A percentile compares a stretch with the other conserved stretches of the same genome.
These are phyloP conservation scores for Pythium monospermum DNA, from an alignment of 352 stramenopile species.

Conservation along the genomic window DNA sequence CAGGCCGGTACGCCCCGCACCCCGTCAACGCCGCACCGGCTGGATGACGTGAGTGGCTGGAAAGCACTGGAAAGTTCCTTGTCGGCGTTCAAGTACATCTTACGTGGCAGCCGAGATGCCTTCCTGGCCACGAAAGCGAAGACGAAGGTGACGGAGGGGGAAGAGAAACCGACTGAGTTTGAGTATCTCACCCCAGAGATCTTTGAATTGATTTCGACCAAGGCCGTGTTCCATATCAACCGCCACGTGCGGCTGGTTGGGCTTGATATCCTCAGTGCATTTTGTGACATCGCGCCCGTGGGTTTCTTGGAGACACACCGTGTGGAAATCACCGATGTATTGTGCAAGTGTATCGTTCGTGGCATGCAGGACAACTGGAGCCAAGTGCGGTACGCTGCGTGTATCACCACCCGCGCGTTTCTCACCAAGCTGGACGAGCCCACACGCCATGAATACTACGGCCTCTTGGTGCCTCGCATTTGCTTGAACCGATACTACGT, in stretches of 20 bases:
- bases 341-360: slow-evolving; percentile 65
- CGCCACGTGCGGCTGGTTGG: slow-evolving; percentile 90
- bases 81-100: slow-evolving; percentile 80
- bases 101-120: slow-evolving; percentile 65
- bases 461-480: slow-evolving; percentile 90
- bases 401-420: slow-evolving; percentile 88
- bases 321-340: slow-evolving; percentile 31
- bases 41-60: slow-evolving; percentile 97
- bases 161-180: no score
- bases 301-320: slow-evolving; percentile 45
- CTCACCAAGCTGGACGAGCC: slow-evolving; percentile 67
- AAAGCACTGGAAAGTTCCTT: slow-evolving; percentile 94
- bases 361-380: slow-evolving; percentile 96
- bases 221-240: slow-evolving; percentile 92
- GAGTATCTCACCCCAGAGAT: slow-evolving; percentile 62
- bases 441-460: slow-evolving; percentile 53
- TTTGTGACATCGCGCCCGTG: slow-evolving; percentile 40
- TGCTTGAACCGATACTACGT: slow-evolving; percentile 98
- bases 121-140: slow-evolving; percentile 46
- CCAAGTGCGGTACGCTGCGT: slow-evolving; percentile 94
- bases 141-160: no score
- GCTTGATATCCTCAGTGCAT: slow-evolving; percentile 75
- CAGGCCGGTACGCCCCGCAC: slow-evolving; percentile 59
- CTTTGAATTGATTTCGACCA: slow-evolving; percentile 63
- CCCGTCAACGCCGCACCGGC: slow-evolving; percentile 69